phyloP scores from a whole-genome alignment of 306 rosid species.

The Luffa aegyptiaca region DNA sequence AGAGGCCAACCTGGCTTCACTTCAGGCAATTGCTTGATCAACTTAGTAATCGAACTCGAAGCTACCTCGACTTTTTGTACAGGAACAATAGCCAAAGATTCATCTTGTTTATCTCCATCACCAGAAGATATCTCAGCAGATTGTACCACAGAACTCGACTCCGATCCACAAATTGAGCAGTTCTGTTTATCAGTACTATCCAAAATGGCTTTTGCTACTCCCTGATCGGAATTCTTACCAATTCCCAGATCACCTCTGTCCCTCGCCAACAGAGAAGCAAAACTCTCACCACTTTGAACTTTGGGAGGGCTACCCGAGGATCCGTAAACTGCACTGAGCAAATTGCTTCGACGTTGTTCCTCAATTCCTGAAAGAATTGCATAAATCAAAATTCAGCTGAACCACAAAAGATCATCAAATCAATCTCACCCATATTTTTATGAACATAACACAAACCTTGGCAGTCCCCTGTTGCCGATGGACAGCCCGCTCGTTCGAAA shows the following conservation, averaged over 20 bases:
- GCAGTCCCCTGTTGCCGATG: conserved; percentile 7
- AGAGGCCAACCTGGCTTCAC: conserved; percentile 91
- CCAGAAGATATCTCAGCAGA: conserved; percentile 29
- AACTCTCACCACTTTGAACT: conserved; percentile 30
- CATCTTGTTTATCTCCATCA: conserved; percentile 22
- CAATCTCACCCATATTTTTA: not conserved
- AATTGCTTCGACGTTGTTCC: conserved; percentile 25
- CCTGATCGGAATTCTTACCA: conserved; percentile 28
- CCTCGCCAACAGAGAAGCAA: conserved; percentile 14
- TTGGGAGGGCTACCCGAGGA: conserved; percentile 26
- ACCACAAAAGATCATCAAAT: not conserved
- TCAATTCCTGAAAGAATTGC: conserved; percentile 35
- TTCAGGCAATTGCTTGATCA: conserved; percentile 36
- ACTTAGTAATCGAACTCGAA: conserved; percentile 21
- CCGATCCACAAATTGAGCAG: conserved; percentile 50
- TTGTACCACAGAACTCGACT: conserved; percentile 21
- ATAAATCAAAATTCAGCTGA: not conserved
- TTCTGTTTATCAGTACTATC: conserved; percentile 23
- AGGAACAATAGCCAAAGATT: conserved; percentile 67
- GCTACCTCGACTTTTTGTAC: conserved; percentile 33
- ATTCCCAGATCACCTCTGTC: conserved; percentile 5
- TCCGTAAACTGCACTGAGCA: conserved; percentile 37
- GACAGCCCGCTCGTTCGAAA: conserved; percentile 46
- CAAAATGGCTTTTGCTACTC: conserved; percentile 36
- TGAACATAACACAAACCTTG: conserved; percentile 39